Percentiles rank a stretch among this genome's conserved stretches.
Conservation (phyloP, 371 early-diverging fungal species). For the Actinomortierella wolfii region DNA sequence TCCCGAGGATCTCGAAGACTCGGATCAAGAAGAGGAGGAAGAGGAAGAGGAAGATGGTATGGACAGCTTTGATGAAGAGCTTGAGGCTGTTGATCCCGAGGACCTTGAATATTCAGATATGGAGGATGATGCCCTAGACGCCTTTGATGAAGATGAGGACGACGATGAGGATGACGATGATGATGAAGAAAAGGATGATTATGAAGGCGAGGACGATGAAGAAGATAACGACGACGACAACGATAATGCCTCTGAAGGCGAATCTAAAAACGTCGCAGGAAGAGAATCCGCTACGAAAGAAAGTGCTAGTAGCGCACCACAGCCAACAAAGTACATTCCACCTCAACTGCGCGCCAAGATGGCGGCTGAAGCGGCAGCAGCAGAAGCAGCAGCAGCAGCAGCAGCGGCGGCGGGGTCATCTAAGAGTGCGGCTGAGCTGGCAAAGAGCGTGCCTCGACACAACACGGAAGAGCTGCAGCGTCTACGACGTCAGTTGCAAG, state of each 20-base stretch:
- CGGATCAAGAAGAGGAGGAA: conserved; percentile 4
- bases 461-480: conserved; percentile 67
- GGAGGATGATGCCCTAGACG: conserved; percentile 1
- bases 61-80: conserved; percentile 39
- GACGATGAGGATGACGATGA: conserved; percentile 16
- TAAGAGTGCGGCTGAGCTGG: conserved; percentile 23
- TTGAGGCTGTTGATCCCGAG: conserved; percentile 19
- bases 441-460: conserved; percentile 39
- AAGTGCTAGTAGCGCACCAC: conserved; percentile 17
- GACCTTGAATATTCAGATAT: conserved; percentile 8
- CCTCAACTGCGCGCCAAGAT: conserved; percentile 79
- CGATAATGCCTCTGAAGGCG: conserved; percentile 20
- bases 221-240: conserved; percentile 26
- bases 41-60: conserved; percentile 15
- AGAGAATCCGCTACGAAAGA: conserved; percentile 25
- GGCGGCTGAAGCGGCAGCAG: too few relatives aligned
- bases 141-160: conserved; percentile 12
- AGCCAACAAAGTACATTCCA: conserved; percentile 80
- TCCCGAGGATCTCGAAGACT: conserved; percentile 11
- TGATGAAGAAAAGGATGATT: conserved; percentile 24
- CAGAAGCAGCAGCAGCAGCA: conserved; percentile 45
- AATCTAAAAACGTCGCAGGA: conserved; percentile 11
- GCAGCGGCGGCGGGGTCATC: conserved; percentile 19
- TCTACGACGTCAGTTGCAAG: conserved; percentile 81
- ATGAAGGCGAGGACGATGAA: conserved; percentile 13